These are phyloP conservation scores for Peniophora sp. DNA, from an alignment of 1,284 basidiomycete genomes.

Conservation along the genomic window DNA sequence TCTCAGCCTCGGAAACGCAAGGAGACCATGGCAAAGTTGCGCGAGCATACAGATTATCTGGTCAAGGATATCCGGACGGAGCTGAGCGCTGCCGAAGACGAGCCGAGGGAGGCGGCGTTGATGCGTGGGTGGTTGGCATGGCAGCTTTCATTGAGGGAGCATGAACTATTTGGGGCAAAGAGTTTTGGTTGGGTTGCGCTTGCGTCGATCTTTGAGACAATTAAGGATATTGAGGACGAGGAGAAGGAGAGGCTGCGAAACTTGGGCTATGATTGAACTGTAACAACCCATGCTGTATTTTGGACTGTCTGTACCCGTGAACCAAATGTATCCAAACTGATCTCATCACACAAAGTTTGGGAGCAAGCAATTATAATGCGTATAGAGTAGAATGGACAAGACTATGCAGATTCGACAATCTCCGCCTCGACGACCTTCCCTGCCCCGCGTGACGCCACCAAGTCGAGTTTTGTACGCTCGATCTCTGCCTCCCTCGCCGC, in stretches of 20 bases:
- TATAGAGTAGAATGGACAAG: no score
- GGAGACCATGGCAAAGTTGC: slow-evolving; percentile 13
- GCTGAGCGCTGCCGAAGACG: slow-evolving; percentile 35
- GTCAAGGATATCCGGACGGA: slow-evolving; percentile 35
- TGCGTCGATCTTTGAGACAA: slow-evolving; percentile 37
- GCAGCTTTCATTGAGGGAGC: slow-evolving; percentile 27
- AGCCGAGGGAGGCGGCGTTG: slow-evolving; percentile 28
- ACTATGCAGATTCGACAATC: no score
- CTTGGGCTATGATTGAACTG: not conserved
- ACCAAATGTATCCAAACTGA: no score
- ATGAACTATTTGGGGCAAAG: slow-evolving; percentile 39
- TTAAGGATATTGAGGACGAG: slow-evolving; percentile 23
- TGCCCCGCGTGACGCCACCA: not conserved
- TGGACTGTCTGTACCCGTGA: no score
- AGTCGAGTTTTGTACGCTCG: not conserved
- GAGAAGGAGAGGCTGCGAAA: not conserved
- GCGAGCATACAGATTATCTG: slow-evolving; percentile 14
- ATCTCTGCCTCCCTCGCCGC: slow-evolving; percentile 40
- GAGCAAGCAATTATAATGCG: no score
- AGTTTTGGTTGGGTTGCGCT: slow-evolving; percentile 55
- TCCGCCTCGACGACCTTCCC: no score
- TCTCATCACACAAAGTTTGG: no score
- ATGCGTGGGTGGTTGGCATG: slow-evolving; percentile 45
- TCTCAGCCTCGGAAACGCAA: slow-evolving; percentile 15
- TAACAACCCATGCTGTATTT: no score